Base-by-base conservation (phyloP, 2,329 filamentous ascomycete genomes). In the Pseudocercospora cruenta region DNA sequence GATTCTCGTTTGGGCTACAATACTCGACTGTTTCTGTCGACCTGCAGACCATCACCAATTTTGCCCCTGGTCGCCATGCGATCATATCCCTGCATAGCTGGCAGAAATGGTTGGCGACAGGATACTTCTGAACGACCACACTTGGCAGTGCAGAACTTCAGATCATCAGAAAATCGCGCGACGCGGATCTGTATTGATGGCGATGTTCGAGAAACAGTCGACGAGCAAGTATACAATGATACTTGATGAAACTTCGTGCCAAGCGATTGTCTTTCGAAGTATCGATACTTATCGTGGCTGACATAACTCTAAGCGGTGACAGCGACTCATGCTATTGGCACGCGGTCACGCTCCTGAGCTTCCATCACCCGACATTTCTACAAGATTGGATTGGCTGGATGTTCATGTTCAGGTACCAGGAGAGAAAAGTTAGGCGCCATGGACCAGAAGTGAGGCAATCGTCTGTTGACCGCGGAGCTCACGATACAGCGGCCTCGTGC, bases 81-180 rank as follows among this genome's bases (percentile, higher is more conserved):
- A n/a, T 22, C 12, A 7, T 10, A 55, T 26, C 22, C 22, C 26
- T 55, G 22, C 51, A 9, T 26, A 22, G 22, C 51, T 33, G 51
- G 22, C 51, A 26, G 51, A 55, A 55, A 26, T 55, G 51, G 51
- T 55, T 55, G 51, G 51, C 51, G 22, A 55, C 51, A 55, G 51
- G 24, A 55, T 55, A 10, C 7, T 55, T 55, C 22, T 26, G 24
- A 31, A 31, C 51, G 22, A 55, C 51, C 22, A 55, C 51, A 31
- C 51, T 55, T 55, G 22, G 39, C 39, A 7, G 16, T 43, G 14
- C 39, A 43, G 39, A 43, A 43, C 39, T 43, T 43, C 39, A 19
- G 16, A n/a, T 5, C 39, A 39, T 16, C 36, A 33, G 10, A 33
- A 33, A 33, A 12, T 33, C 31, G 31, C 31, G 31, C 31, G 31